Evolutionary conservation across 306 rosid species (phyloP).

Genomic region (Medicago lupulina): DNA sequence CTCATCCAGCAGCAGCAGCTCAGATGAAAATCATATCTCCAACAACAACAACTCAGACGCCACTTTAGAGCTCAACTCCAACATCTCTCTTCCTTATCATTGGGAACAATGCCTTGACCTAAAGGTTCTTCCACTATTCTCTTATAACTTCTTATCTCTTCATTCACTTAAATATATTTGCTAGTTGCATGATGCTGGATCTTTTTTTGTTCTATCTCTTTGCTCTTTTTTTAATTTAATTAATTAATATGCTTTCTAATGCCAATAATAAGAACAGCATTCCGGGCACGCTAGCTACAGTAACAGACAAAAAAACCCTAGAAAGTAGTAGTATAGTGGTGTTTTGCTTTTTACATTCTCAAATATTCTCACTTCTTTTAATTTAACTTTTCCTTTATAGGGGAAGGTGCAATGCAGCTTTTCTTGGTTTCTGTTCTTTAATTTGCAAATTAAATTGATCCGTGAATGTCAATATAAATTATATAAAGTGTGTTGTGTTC

Average conservation of each 20-base stretch:
- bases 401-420: conserved; percentile 31
- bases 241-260: conserved; percentile 2
- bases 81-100: conserved; percentile 82
- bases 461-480: not conserved
- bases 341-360: conserved; percentile 5
- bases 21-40: conserved; percentile 46
- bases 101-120: conserved; percentile 99
- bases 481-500: no score
- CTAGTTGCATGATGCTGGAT: conserved; percentile 34
- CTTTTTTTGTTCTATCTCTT: conserved; percentile 21
- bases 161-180: no score
- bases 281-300: conserved; percentile 18
- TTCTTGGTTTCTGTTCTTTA: not conserved
- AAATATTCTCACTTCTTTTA: no score
- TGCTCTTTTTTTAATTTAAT: conserved; percentile 3
- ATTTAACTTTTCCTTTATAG: conserved; percentile 4
- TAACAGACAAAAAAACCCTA: conserved; percentile 31
- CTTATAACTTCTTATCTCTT: not conserved
- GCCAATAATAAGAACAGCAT: conserved; percentile 5
- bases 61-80: conserved; percentile 86
- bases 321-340: not conserved
- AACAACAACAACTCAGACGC: conserved; percentile 47
- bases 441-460: not conserved
- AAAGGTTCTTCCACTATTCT: conserved; percentile 55
- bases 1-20: conserved; percentile 47